Conservation (phyloP, 371 early-diverging fungal genomes). For the Syncephalastrum sp. region DNA sequence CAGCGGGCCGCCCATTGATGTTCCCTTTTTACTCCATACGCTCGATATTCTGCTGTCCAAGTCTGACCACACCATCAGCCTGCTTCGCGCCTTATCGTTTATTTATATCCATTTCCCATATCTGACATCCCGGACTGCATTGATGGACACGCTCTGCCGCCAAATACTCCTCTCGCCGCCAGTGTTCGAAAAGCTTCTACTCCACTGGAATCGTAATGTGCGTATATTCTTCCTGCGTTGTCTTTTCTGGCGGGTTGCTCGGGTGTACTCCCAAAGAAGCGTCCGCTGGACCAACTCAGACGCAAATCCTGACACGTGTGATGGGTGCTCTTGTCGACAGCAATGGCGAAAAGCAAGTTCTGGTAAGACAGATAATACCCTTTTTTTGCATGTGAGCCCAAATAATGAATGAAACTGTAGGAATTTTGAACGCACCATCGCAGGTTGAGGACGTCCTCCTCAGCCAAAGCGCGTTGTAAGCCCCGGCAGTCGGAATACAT, state of each 20-base stretch:
- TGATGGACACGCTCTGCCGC: conserved; percentile 37
- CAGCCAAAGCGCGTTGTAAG: no score
- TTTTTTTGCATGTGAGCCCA: neutral
- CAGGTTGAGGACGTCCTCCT: no score
- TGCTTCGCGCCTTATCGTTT: conserved; percentile 50
- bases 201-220: conserved; percentile 58
- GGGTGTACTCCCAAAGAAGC: conserved; percentile 12
- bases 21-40: conserved; percentile 46
- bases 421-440: neutral
- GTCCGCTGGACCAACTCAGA: conserved; percentile 14
- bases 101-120: conserved; percentile 53
- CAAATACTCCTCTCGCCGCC: conserved; percentile 35
- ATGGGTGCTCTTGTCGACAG: neutral
- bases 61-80: conserved; percentile 49
- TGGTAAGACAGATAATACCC: neutral
- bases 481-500: no score
- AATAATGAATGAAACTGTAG: neutral
- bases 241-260: conserved; percentile 49
- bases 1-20: conserved; percentile 27
- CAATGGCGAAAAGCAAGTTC: neutral
- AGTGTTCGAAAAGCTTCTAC: conserved; percentile 47
- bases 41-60: conserved; percentile 38
- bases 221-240: conserved; percentile 49
- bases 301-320: neutral
- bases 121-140: conserved; percentile 34